Conservation (phyloP, 2,329 filamentous ascomycete genomes). For the Fusarium sambucinum region DNA sequence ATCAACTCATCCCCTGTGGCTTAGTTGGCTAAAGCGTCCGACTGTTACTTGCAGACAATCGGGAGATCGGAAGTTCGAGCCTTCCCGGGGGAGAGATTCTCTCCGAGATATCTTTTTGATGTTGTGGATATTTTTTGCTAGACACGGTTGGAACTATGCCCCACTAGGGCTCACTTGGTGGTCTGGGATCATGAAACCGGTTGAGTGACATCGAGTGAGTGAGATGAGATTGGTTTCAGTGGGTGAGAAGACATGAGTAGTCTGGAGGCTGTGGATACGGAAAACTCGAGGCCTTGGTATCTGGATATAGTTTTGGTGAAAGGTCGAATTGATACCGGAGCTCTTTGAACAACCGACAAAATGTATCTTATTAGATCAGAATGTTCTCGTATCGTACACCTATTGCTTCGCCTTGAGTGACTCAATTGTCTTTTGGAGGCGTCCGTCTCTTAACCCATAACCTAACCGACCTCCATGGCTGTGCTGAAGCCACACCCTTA, state of each 20-base stretch:
- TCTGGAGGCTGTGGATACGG: background rate
- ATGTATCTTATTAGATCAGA: background rate
- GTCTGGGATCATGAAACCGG: conserved; percentile 18
- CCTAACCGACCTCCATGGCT: conserved; percentile 46
- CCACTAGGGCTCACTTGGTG: conserved; percentile 25
- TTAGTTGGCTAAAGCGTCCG: conserved; percentile 46
- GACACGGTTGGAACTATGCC: background rate
- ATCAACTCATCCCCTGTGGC: conserved; percentile 42
- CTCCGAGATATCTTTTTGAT: conserved; percentile 15
- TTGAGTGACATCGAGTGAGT: background rate
- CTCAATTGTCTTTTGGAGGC: conserved; percentile 14
- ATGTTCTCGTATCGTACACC: background rate
- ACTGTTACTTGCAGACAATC: conserved; percentile 46
- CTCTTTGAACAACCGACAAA: background rate
- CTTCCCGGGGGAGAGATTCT: conserved; percentile 48
- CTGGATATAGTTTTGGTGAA: background rate
- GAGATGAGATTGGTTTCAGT: background rate
- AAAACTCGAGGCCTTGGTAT: background rate
- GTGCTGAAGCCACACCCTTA: conserved; percentile 47
- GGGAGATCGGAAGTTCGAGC: conserved; percentile 50
- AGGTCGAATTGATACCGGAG: background rate
- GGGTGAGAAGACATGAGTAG: background rate
- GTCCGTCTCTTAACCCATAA: conserved; percentile 52
- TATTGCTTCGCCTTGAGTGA: background rate
- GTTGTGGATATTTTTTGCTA: conserved; percentile 25